phyloP scores from a whole-genome alignment of 78 protist species.

The Dictyostelium firmibasis region DNA sequence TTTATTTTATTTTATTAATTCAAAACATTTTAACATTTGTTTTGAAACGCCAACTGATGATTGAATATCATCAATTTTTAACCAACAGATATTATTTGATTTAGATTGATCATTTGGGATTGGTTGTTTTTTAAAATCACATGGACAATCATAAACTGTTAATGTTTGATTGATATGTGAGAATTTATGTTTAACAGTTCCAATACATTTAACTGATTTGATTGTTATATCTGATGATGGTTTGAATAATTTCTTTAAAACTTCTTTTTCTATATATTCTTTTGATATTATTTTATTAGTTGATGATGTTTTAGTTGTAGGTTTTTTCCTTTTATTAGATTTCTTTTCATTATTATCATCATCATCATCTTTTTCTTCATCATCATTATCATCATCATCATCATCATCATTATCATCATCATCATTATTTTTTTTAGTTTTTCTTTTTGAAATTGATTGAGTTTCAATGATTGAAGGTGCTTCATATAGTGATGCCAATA shows the following conservation, averaged over 20 bases:
- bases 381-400: not conserved
- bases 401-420: not conserved
- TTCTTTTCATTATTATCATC: not conserved
- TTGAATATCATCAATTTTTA: not conserved
- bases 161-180: slow-evolving; percentile 72
- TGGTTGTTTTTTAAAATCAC: not conserved
- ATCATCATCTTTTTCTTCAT: not conserved
- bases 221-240: not conserved
- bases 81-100: slow-evolving; percentile 12
- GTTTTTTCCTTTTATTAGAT: not conserved
- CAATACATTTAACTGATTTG: not conserved
- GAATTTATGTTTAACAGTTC: slow-evolving; percentile 38
- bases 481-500: slow-evolving; percentile 74
- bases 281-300: not conserved
- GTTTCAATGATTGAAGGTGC: slow-evolving; percentile 10
- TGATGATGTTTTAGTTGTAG: not conserved
- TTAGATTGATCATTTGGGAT: not conserved
- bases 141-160: not conserved
- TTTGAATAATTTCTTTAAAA: not conserved
- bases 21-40: slow-evolving; percentile 73
- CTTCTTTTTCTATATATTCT: not conserved
- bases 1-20: slow-evolving; percentile 18
- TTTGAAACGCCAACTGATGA: slow-evolving; percentile 40
- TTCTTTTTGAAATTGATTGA: not conserved
- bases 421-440: not conserved